phyloP scores from a whole-genome alignment of 768 basidiomycete species.

The Trametes coccinea region DNA sequence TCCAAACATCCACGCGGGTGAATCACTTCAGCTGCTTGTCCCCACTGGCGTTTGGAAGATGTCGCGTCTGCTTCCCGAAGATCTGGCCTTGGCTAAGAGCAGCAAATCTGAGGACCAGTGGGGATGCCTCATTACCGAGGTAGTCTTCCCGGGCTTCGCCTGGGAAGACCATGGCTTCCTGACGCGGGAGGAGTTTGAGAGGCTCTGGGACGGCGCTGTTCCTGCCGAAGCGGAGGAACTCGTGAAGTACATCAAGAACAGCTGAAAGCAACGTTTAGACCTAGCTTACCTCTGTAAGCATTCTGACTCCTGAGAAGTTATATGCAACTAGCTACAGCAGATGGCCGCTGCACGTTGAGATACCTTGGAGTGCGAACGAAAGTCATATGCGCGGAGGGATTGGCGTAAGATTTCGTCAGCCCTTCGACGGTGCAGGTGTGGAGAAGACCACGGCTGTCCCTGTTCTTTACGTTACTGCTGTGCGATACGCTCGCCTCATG shows the following conservation, averaged over 20 bases:
- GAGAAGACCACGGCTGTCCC: no score
- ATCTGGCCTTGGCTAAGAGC: constrained; percentile 35
- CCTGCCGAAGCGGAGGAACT: constrained; percentile 27
- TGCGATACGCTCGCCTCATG: no score
- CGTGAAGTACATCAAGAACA: constrained; percentile 24
- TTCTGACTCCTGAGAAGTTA: no score
- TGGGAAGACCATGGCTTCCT: constrained; percentile 54
- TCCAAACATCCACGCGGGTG: constrained; percentile 41
- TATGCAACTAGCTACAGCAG: no score
- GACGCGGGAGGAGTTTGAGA: constrained; percentile 35
- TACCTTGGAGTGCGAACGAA: no score
- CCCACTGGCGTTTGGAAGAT: constrained; percentile 59
- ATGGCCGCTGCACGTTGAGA: no score
- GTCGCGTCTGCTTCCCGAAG: constrained; percentile 48
- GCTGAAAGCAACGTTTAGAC: not conserved
- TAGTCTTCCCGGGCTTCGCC: constrained; percentile 57
- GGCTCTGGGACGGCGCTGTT: constrained; percentile 35
- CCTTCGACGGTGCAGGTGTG: no score
- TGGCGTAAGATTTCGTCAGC: no score
- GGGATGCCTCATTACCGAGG: constrained; percentile 58
- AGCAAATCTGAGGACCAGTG: constrained; percentile 35
- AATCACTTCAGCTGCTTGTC: constrained; percentile 50
- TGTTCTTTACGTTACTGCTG: no score
- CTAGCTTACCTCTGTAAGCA: no score
- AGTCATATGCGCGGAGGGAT: no score